Evolutionary conservation across 768 basidiomycete genomes (phyloP).

Genomic region (Xerocomellus amylosporus): DNA sequence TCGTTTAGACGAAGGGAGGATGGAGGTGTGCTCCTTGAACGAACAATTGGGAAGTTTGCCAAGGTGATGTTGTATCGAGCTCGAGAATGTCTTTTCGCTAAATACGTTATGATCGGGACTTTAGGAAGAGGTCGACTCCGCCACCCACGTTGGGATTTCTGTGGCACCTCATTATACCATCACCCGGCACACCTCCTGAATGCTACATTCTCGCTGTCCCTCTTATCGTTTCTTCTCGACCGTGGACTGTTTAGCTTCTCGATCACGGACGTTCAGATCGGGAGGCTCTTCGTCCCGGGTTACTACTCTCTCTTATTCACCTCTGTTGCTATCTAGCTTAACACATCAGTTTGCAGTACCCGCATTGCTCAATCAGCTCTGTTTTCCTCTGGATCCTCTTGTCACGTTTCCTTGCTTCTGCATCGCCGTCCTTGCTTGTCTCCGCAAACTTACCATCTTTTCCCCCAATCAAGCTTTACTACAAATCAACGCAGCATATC

Average conservation of each 20-base stretch:
- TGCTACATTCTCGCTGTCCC: not conserved
- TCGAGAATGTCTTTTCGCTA: conserved; percentile 17
- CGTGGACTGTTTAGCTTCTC: conserved; percentile 15
- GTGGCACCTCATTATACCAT: conserved; percentile 20
- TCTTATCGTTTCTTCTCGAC: conserved; percentile 13
- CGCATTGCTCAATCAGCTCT: conserved; percentile 22
- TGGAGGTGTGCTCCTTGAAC: conserved; percentile 17
- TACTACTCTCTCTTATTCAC: conserved; percentile 16
- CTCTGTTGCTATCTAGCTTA: conserved; percentile 26
- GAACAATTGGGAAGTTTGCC: conserved; percentile 8
- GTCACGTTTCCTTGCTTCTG: conserved; percentile 21
- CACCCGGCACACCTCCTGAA: conserved; percentile 5
- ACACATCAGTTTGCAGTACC: conserved; percentile 24
- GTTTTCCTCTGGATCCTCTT: conserved; percentile 23
- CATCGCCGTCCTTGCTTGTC: conserved; percentile 25
- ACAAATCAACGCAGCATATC: conserved; percentile 24
- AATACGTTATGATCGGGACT: conserved; percentile 17
- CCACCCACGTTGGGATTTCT: conserved; percentile 11
- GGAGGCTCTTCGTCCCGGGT: conserved; percentile 18
- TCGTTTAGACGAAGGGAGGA: conserved; percentile 16
- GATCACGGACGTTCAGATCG: conserved; percentile 18
- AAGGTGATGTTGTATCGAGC: conserved; percentile 32
- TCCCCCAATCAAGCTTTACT: conserved; percentile 11
- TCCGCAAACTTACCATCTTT: conserved; percentile 15
- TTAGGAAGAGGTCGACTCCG: conserved; percentile 18